Percentiles rank a stretch among this genome's conserved stretches.
These are phyloP conservation scores for Podospora tetraspora DNA, from an alignment of 495 filamentous ascomycete genomes.

Conservation along the genomic window DNA sequence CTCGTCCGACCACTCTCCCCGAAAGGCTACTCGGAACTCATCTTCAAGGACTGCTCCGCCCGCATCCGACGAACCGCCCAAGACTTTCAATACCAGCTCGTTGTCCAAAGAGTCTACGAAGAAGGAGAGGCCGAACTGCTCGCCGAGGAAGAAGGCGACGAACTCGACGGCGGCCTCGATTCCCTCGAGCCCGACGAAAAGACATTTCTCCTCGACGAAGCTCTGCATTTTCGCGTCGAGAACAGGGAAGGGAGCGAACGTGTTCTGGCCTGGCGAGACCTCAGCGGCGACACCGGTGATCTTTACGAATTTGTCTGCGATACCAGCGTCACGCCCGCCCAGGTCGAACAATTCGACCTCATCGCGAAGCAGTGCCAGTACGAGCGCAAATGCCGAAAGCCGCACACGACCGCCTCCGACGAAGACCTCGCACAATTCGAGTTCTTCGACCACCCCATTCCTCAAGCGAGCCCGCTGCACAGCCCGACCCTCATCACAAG, in stretches of 20 bases:
- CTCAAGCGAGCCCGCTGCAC: conserved; percentile 69
- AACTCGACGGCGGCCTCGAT: conserved; percentile 64
- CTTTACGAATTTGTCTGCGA: conserved; percentile 97
- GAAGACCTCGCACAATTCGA: conserved; percentile 74
- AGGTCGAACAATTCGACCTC: conserved; percentile 74
- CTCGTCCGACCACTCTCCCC: conserved; percentile 91
- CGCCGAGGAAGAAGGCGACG: conserved; percentile 75
- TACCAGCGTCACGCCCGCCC: conserved; percentile 56
- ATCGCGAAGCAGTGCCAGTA: conserved; percentile 91
- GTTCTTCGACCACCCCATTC: conserved; percentile 74
- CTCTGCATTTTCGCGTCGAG: conserved; percentile 80
- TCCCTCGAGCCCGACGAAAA: conserved; percentile 89
- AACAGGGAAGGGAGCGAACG: conserved; percentile 70
- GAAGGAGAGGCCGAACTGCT: conserved; percentile 91
- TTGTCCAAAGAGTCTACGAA: conserved; percentile 92
- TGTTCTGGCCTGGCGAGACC: conserved; percentile 88
- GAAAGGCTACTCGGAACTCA: conserved; percentile 96
- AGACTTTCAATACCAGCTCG: conserved; percentile 94
- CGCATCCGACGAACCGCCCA: conserved; percentile 87
- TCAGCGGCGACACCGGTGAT: conserved; percentile 89
- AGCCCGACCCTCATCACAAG: conserved; percentile 53
- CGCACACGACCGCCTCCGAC: conserved; percentile 72
- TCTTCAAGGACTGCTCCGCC: conserved; percentile 94
- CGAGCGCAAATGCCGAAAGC: conserved; percentile 85
- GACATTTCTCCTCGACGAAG: conserved; percentile 88